Evolutionary conservation across 2,329 filamentous ascomycete species (phyloP).

Genomic region (Fusarium incarnatum): DNA sequence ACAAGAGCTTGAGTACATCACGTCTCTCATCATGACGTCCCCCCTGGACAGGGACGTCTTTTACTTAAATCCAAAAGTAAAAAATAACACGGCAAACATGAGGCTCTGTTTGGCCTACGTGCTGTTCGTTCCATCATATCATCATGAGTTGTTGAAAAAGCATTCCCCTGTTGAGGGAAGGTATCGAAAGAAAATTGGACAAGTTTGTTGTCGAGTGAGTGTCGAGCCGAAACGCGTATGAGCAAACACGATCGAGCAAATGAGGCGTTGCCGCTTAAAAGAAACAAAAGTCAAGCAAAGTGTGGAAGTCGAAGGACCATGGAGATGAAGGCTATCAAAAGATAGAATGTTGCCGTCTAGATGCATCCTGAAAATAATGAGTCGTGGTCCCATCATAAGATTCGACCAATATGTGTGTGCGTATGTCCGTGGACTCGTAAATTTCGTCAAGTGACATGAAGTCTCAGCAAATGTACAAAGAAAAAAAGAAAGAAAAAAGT

Average conservation of each 20-base stretch:
- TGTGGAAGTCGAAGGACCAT: conserved; percentile 11
- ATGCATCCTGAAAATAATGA: conserved; percentile 44
- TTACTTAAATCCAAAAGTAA: conserved; percentile 30
- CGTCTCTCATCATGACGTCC: conserved; percentile 32
- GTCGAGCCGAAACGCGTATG: conserved; percentile 20
- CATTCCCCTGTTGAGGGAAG: conserved; percentile 20
- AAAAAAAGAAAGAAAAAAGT: conserved; percentile 27
- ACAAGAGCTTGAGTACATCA: conserved; percentile 30
- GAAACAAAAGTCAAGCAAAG: conserved; percentile 25
- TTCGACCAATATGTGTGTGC: conserved; percentile 31
- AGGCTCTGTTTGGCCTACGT: conserved; percentile 45
- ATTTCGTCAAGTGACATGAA: conserved; percentile 42
- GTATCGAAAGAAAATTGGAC: conserved; percentile 23
- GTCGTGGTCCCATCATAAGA: conserved; percentile 29
- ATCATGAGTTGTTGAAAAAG: conserved; percentile 44
- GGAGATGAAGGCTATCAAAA: conserved; percentile 33
- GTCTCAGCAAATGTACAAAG: conserved; percentile 37
- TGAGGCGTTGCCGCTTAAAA: conserved; percentile 23
- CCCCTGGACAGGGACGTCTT: conserved; percentile 11
- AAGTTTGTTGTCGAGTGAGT: conserved; percentile 17
- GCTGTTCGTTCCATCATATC: conserved; percentile 48
- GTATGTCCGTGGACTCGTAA: conserved; percentile 42
- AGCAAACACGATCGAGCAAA: conserved; percentile 15
- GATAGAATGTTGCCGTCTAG: conserved; percentile 43
- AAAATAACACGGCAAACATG: conserved; percentile 39